Conservation (phyloP, 2,329 filamentous ascomycete species). For the Chaetomiaceae sp. region DNA sequence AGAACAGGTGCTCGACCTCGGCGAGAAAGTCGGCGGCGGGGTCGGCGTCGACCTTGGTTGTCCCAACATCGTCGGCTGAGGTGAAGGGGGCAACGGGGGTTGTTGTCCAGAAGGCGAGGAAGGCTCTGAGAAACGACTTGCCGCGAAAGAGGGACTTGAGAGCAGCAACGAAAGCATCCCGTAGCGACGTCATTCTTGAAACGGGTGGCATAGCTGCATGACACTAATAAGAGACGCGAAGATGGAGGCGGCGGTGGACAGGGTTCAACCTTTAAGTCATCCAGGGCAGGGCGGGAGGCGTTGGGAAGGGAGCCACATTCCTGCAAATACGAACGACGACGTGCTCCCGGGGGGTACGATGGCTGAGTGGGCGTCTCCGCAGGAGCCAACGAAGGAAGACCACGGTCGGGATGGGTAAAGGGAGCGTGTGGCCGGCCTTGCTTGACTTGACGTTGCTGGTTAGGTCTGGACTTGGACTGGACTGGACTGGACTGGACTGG, state of each 20-base stretch:
- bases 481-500: too few relatives aligned
- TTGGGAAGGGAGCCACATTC: slow-evolving; percentile 13
- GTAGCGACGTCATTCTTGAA: slow-evolving; percentile 54
- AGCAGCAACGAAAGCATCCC: slow-evolving; percentile 49
- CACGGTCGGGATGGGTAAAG: neutral
- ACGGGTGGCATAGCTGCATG: slow-evolving; percentile 44
- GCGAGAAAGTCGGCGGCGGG: slow-evolving; percentile 49
- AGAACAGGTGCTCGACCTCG: slow-evolving; percentile 50
- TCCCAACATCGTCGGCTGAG: slow-evolving; percentile 15
- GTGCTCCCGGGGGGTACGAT: neutral
- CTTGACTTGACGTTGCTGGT: slow-evolving; percentile 7
- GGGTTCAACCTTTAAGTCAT: slow-evolving; percentile 24
- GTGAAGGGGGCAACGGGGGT: slow-evolving; percentile 35
- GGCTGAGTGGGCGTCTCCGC: neutral
- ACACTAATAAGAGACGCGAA: slow-evolving; percentile 28
- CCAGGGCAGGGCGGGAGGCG: neutral
- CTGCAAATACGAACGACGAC: slow-evolving; percentile 15
- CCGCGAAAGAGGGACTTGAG: slow-evolving; percentile 55
- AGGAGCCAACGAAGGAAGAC: slow-evolving; percentile 5
- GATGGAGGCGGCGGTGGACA: slow-evolving; percentile 2
- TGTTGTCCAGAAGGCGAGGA: slow-evolving; percentile 51
- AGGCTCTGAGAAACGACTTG: slow-evolving; percentile 54
- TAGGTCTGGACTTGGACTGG: too few relatives aligned
- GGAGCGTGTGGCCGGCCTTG: neutral
- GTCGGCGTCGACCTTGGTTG: slow-evolving; percentile 24